These are phyloP conservation scores for Colletotrichum karsti DNA, from an alignment of 2,329 filamentous ascomycete genomes.

Conservation along the genomic window DNA sequence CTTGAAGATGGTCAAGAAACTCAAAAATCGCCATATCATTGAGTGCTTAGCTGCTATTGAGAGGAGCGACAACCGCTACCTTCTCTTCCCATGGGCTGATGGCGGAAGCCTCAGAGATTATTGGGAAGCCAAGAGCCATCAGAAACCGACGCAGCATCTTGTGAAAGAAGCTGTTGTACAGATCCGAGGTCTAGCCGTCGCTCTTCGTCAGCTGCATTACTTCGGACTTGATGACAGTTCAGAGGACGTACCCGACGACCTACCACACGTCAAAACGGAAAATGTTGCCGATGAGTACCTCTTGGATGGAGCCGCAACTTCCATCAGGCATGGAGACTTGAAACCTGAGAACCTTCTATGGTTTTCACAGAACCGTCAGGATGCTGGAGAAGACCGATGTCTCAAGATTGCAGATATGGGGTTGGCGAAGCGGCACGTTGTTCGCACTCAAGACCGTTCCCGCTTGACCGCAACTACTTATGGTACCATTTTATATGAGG, in stretches of 20 bases:
- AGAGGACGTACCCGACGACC: background rate
- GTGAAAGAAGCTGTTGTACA: background rate
- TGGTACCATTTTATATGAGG: background rate
- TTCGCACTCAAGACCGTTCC: background rate
- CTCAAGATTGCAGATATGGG: conserved; percentile 14
- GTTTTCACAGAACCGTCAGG: background rate
- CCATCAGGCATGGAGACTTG: conserved; percentile 6
- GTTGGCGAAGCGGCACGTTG: background rate
- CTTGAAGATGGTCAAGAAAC: background rate
- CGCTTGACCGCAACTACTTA: background rate
- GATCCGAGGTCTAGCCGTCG: background rate
- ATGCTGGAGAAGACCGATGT: background rate
- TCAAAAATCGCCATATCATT: background rate
- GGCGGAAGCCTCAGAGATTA: conserved; percentile 10
- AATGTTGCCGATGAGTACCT: background rate
- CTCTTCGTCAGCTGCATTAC: background rate
- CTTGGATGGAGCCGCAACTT: background rate
- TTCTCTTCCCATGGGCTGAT: conserved; percentile 14
- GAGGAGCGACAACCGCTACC: background rate
- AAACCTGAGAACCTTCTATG: conserved; percentile 22
- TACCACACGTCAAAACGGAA: background rate
- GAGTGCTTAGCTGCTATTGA: background rate
- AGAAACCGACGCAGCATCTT: background rate
- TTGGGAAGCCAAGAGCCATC: background rate
- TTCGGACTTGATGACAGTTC: background rate